A percentile compares a stretch with the other conserved stretches of the same genome.
phyloP scores from a whole-genome alignment of 1,284 basidiomycete species.

The Anthracocystis setariae region DNA sequence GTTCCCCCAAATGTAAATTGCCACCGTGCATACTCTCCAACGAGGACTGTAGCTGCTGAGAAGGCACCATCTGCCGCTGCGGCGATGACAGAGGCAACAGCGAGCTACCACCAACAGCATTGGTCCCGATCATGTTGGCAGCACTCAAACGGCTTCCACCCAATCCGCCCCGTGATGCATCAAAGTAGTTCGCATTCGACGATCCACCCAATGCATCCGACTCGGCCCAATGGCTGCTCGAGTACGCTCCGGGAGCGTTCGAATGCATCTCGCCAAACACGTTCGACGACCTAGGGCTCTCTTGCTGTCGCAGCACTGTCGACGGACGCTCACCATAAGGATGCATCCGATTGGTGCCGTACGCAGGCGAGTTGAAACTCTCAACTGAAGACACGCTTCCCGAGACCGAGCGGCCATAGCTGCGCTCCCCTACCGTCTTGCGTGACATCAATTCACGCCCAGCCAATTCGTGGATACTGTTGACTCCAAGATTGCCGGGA shows the following conservation, averaged over 20 bases:
- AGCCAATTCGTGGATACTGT: constrained; percentile 11
- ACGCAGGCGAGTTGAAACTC: constrained; percentile 4
- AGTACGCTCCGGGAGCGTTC: constrained; percentile 2
- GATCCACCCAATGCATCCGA: constrained; percentile 7
- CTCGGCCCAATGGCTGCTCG: constrained; percentile 20
- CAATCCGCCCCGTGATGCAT: constrained; percentile 10
- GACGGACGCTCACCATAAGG: constrained; percentile 29
- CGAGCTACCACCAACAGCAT: constrained; percentile 6
- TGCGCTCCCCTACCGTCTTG: constrained; percentile 7
- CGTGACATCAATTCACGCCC: constrained; percentile 19
- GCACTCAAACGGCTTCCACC: constrained; percentile 1
- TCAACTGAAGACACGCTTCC: constrained; percentile 9
- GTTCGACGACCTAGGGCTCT: constrained; percentile 12
- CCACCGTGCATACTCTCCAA: constrained; percentile 16
- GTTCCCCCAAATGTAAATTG: constrained; percentile 4
- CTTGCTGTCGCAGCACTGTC: constrained; percentile 14
- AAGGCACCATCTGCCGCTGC: constrained; percentile 25
- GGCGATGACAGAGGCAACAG: constrained; percentile 11
- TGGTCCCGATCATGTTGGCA: constrained; percentile 5
- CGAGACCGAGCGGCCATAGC: constrained; percentile 16
- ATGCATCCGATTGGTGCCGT: constrained; percentile 25
- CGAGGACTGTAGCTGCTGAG: constrained; percentile 22
- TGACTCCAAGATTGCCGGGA: background rate
- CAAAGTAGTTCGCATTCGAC: constrained; percentile 11
- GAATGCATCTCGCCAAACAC: constrained; percentile 5